Percentiles rank a stretch among this genome's conserved stretches.
phyloP scores from a whole-genome alignment of 202 grass and related monocot genomes.

The Bolboschoenoplectus hybrid region DNA sequence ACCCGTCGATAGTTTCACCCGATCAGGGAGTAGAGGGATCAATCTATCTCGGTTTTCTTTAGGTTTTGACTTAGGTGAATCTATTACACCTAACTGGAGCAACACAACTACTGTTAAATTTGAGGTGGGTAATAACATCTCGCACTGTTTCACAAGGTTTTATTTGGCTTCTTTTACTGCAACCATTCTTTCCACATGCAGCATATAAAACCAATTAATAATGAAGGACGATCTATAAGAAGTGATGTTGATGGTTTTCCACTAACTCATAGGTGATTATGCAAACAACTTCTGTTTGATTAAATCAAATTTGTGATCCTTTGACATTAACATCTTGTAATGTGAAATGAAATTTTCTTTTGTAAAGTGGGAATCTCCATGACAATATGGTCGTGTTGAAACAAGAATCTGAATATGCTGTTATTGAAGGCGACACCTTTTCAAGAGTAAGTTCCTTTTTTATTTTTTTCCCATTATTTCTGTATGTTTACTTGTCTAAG shows the following conservation, averaged over 20 bases:
- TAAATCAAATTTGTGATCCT: not conserved
- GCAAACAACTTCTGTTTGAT: not conserved
- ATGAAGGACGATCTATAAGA: conserved; percentile 77
- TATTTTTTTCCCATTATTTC: conserved; percentile 28
- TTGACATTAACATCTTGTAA: conserved; percentile 7
- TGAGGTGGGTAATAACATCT: conserved; percentile 56
- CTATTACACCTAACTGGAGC: conserved; percentile 89
- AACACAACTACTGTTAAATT: conserved; percentile 89
- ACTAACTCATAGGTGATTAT: conserved; percentile 84
- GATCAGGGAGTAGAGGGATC: conserved; percentile 74
- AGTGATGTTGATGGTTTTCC: conserved; percentile 91
- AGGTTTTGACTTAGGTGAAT: conserved; percentile 89
- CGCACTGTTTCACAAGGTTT: conserved; percentile 21
- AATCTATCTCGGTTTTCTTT: conserved; percentile 79
- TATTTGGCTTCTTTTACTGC: not conserved
- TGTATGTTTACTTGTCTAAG: conserved; percentile 30
- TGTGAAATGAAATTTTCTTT: conserved; percentile 35
- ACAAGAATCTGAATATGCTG: conserved; percentile 84
- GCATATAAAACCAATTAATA: conserved; percentile 86
- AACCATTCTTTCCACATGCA: conserved; percentile 34
- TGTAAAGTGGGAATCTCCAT: conserved; percentile 74
- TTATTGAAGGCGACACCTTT: conserved; percentile 73
- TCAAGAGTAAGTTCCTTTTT: conserved; percentile 69
- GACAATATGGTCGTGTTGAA: conserved; percentile 99
- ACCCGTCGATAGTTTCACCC: conserved; percentile 82